Evolutionary conservation across 2,329 filamentous ascomycete species (phyloP), one percentile per base, ranked within the genome.

Genomic region (Fusarium nisikadoi): DNA sequence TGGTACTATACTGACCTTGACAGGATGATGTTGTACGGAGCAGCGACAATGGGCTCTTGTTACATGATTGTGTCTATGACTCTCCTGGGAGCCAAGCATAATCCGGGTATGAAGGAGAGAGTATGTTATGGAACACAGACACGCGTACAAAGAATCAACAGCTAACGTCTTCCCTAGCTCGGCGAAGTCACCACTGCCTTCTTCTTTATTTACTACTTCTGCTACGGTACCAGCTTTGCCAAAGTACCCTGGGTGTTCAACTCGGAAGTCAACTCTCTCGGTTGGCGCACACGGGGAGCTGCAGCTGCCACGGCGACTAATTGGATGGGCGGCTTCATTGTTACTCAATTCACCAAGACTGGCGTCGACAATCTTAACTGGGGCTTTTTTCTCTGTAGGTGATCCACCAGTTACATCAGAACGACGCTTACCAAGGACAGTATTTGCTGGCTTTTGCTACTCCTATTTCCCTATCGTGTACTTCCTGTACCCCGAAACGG

Each of bases 241-340:
- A 53, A 53, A 7, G 50, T 53, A 1, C 50, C 50, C 6, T 53
- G 35, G 50, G 50, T 53, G 8, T 53, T 53, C 25, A 53, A 53
- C 35, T 53, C 50, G 7, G 50, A 53, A 29, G 20, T 53, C 9
- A 53, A 53, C 50, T 53, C 50, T 7, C 50, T 53, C 14, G 35
- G 50, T 12, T 53, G 50, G 50, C 50, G 50, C 13, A 53, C 35
- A 2, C 10, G 50, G 8, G 50, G 50, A 31, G 50, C 50, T 53
- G 50, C 50, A 20, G 50, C 50, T 3, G 50, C 50, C 19, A 53
- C 50, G 4, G 50, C 50, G 2, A 39, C 50, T 2, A 53, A 53
- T 10, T 53, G 50, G 50, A 53, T 53, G 50, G 50, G 50, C 29
- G 50, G 50, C 19, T 53, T 53, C 25, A 53, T 53, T 6, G 50